Evolutionary conservation across 805 yeast species (phyloP).

Genomic region (Barnettozyma wickerhamii): DNA sequence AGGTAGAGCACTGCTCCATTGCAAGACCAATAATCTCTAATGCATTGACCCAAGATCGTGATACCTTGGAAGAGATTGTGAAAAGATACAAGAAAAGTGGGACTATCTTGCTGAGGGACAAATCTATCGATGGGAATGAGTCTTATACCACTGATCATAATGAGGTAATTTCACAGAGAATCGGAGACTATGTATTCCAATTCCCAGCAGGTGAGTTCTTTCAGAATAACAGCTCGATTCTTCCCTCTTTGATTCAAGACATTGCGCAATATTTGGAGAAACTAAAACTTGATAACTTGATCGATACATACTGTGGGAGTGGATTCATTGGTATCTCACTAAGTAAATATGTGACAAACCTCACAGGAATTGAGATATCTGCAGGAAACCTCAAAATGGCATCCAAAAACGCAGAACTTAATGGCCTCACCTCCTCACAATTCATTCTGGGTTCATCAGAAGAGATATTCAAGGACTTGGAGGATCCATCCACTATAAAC

Average conservation of each 20-base stretch:
- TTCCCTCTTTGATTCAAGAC: constrained; percentile 75
- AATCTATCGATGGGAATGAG: constrained; percentile 39
- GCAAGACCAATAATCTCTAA: constrained; percentile 76
- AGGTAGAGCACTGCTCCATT: constrained; percentile 86
- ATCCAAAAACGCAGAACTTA: constrained; percentile 65
- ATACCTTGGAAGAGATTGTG: constrained; percentile 38
- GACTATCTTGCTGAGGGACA: constrained; percentile 78
- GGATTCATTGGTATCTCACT: constrained; percentile 88
- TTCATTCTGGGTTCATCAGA: constrained; percentile 92
- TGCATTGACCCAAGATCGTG: constrained; percentile 68
- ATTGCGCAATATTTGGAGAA: constrained; percentile 59
- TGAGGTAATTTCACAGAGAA: constrained; percentile 69
- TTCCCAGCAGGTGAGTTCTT: constrained; percentile 96
- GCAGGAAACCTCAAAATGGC: constrained; percentile 89
- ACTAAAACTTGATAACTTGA: constrained; percentile 53
- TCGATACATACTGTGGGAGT: constrained; percentile 97
- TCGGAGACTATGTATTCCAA: constrained; percentile 67
- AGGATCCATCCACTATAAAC: constrained; percentile 27
- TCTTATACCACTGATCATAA: constrained; percentile 73
- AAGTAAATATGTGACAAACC: constrained; percentile 64
- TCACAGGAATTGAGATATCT: constrained; percentile 90
- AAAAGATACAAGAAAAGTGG: constrained; percentile 69
- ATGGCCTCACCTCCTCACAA: constrained; percentile 66
- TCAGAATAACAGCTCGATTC: constrained; percentile 90
- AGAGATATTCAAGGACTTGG: constrained; percentile 62